Evolutionary conservation across 495 filamentous ascomycete species (phyloP).

Genomic region (Cryomyces minteri): DNA sequence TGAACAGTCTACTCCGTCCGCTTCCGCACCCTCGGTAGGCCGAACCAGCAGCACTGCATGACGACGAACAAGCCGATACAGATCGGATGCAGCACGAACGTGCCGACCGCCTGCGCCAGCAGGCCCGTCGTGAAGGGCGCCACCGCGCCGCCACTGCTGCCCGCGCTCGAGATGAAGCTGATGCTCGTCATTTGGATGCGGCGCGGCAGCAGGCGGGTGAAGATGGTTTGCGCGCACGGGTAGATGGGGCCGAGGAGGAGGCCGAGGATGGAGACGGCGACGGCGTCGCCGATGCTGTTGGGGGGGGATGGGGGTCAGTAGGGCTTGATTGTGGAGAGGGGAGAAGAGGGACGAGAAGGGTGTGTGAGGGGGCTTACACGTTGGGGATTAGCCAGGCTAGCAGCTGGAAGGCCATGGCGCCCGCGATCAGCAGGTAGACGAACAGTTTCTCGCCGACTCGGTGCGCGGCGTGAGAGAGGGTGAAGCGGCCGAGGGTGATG

Average conservation of each 20-base stretch:
- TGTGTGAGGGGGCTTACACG: constrained; percentile 13
- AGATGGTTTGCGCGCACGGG: constrained; percentile 50
- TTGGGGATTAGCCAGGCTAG: constrained; percentile 61
- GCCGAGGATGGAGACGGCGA: constrained; percentile 53
- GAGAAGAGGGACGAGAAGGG: too few species aligned
- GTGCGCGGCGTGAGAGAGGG: constrained; percentile 42
- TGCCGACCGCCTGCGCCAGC: constrained; percentile 47
- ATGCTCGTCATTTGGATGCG: constrained; percentile 47
- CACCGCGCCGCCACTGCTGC: constrained; percentile 54
- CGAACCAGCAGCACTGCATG: constrained; percentile 51
- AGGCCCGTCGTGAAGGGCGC: constrained; percentile 60
- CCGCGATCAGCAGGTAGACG: constrained; percentile 22
- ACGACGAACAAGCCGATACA: constrained; percentile 44
- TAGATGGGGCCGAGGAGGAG: constrained; percentile 63
- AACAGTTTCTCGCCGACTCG: constrained; percentile 48
- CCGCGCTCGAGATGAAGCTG: constrained; percentile 51
- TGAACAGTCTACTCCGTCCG: constrained; percentile 24
- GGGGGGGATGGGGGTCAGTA: too few species aligned
- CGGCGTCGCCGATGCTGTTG: constrained; percentile 11
- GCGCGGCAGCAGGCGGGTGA: constrained; percentile 40
- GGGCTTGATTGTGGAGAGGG: too few species aligned
- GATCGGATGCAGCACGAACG: constrained; percentile 57
- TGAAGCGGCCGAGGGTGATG: constrained; percentile 55
- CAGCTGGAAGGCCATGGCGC: constrained; percentile 46
- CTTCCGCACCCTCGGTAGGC: constrained; percentile 34